Conservation (phyloP, 176 grass and related monocot species). For the Cocos nucifera region DNA sequence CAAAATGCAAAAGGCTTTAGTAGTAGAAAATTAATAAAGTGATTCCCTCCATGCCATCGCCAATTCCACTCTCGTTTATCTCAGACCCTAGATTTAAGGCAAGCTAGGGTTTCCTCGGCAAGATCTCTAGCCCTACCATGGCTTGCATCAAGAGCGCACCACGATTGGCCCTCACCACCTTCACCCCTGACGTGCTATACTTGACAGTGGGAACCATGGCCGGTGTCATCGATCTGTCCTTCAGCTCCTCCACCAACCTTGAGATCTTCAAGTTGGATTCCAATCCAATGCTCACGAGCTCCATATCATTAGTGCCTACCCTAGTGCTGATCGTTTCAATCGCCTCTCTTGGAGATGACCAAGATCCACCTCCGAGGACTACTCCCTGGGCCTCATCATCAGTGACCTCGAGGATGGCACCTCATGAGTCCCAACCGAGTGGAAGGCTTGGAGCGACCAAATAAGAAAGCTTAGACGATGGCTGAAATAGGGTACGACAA, state of each 20-base stretch:
- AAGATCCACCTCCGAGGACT: constrained; percentile 39
- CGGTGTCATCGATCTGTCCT: constrained; percentile 64
- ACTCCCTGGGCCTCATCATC: constrained; percentile 73
- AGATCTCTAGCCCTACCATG: constrained; percentile 19
- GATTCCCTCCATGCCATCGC: too few relatives aligned
- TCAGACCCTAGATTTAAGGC: too few relatives aligned
- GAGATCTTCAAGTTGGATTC: constrained; percentile 96
- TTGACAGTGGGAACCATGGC: constrained; percentile 86
- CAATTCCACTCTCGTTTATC: too few relatives aligned
- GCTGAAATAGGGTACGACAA: too few relatives aligned
- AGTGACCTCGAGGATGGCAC: constrained; percentile 74
- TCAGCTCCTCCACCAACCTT: constrained; percentile 79
- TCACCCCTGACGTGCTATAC: constrained; percentile 78
- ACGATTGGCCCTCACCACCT: constrained; percentile 75
- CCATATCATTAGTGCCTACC: constrained; percentile 43
- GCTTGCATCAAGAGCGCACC: constrained; percentile 98
- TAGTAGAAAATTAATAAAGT: too few relatives aligned
- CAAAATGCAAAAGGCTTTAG: too few relatives aligned
- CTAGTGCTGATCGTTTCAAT: constrained; percentile 82
- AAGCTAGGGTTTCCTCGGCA: too few relatives aligned
- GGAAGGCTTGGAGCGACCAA: too few relatives aligned
- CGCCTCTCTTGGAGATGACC: constrained; percentile 75
- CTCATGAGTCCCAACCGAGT: too few relatives aligned
- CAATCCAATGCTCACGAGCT: constrained; percentile 79
- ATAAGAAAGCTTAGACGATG: too few relatives aligned